A percentile compares a stretch with the other conserved stretches of the same genome.
Conservation (phyloP, 169 alveolate genomes). For the Blepharisma undulans region DNA sequence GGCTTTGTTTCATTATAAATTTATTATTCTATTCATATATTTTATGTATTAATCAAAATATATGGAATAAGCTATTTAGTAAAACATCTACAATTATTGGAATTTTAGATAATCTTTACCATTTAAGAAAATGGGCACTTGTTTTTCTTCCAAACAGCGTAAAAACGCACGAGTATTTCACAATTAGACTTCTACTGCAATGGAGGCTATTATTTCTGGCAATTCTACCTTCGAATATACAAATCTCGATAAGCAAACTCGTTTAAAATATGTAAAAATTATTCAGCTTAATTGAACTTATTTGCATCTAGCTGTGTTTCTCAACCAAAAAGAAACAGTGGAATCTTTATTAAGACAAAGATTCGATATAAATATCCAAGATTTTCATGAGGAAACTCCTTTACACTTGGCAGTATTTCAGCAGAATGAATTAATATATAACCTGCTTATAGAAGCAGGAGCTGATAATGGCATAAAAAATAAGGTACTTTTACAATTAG, state of each 20-base stretch:
- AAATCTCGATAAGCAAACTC: neutral
- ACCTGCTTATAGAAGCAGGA: neutral
- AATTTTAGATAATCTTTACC: neutral
- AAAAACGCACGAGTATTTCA: neutral
- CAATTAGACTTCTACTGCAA: neutral
- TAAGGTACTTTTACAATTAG: neutral
- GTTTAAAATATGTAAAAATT: neutral
- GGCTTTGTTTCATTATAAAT: too few species aligned
- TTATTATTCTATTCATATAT: neutral
- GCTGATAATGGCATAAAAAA: neutral
- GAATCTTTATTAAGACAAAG: neutral
- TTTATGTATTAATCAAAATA: neutral
- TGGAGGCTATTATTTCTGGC: neutral
- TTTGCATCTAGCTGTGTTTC: neutral
- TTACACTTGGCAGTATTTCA: neutral
- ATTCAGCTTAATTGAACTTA: neutral
- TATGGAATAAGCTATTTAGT: too few species aligned
- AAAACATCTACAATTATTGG: neutral
- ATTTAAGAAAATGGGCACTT: neutral
- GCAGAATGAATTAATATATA: neutral
- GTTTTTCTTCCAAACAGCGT: neutral
- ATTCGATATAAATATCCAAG: neutral
- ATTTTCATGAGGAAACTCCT: neutral
- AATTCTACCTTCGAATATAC: neutral
- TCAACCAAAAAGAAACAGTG: neutral